phyloP scores from a whole-genome alignment of 331 rosid species.

The Saraca asoca region DNA sequence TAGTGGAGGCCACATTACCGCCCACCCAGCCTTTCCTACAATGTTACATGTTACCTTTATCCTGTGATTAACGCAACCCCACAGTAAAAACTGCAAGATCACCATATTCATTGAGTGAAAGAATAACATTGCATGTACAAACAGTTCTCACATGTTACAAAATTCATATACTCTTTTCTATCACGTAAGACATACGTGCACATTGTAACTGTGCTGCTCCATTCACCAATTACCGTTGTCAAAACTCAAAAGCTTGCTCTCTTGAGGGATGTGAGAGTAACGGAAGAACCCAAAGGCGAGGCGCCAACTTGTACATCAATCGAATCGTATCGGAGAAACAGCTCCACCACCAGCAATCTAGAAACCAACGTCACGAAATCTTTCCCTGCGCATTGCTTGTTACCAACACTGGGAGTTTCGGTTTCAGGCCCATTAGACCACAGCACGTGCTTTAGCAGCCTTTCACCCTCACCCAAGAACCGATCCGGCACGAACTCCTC shows the following conservation, averaged over 20 bases:
- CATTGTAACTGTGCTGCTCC: no score
- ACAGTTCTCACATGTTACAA: no score
- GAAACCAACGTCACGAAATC: slow-evolving; percentile 62
- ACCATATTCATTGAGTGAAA: no score
- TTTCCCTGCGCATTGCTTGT: slow-evolving; percentile 92
- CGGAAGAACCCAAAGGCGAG: slow-evolving; percentile 56
- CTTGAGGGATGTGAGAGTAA: slow-evolving; percentile 69
- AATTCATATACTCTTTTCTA: no score
- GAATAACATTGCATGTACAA: no score
- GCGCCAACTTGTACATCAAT: slow-evolving; percentile 51
- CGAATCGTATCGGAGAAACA: slow-evolving; percentile 80
- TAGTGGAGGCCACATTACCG: no score
- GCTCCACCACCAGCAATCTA: slow-evolving; percentile 71
- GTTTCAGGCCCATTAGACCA: slow-evolving; percentile 95
- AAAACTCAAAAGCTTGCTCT: slow-evolving; percentile 45
- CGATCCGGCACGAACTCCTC: slow-evolving; percentile 73
- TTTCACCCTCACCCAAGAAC: slow-evolving; percentile 84
- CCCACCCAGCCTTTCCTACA: no score
- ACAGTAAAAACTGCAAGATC: no score
- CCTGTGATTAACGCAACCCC: no score
- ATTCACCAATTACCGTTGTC: not conserved
- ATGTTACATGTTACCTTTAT: no score
- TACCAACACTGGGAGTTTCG: slow-evolving; percentile 45
- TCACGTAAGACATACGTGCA: no score
- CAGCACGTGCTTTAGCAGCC: slow-evolving; percentile 65